A percentile compares a stretch with the other conserved stretches of the same genome.
phyloP scores from a whole-genome alignment of 169 alveolate species.

The Plasmodium relictum region DNA sequence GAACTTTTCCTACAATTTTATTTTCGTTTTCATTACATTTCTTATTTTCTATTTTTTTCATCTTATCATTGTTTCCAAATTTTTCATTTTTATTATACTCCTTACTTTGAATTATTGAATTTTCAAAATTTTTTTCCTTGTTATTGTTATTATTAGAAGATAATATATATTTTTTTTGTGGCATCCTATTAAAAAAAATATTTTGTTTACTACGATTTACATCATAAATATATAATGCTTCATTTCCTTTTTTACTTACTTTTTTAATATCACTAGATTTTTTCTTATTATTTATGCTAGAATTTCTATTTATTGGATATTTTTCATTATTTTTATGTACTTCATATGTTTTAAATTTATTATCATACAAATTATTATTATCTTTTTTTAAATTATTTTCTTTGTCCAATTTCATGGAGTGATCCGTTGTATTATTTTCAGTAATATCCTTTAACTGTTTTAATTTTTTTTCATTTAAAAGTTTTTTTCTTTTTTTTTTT shows the following conservation, averaged over 20 bases:
- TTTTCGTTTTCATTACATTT: slow-evolving; percentile 1
- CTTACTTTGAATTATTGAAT: background rate
- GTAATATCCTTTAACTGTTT: background rate
- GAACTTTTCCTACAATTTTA: background rate
- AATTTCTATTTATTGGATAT: background rate
- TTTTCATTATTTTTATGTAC: background rate
- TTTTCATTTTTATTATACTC: background rate
- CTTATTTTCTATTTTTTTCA: background rate
- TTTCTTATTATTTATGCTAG: background rate
- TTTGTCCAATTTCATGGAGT: background rate
- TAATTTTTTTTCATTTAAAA: background rate
- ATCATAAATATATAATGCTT: background rate
- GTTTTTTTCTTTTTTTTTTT: slow-evolving; percentile 22
- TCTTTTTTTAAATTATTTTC: background rate
- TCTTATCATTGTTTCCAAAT: background rate
- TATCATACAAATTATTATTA: background rate
- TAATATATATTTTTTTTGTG: too few species aligned
- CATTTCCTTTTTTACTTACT: background rate
- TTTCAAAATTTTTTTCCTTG: background rate
- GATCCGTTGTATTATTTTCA: background rate
- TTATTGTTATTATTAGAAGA: too few species aligned
- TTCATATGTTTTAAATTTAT: background rate
- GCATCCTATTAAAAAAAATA: too few species aligned
- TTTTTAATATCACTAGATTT: background rate
- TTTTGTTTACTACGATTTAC: background rate